Conservation (phyloP, 768 basidiomycete genomes). For the Dictyophora rubrovolvata region DNA sequence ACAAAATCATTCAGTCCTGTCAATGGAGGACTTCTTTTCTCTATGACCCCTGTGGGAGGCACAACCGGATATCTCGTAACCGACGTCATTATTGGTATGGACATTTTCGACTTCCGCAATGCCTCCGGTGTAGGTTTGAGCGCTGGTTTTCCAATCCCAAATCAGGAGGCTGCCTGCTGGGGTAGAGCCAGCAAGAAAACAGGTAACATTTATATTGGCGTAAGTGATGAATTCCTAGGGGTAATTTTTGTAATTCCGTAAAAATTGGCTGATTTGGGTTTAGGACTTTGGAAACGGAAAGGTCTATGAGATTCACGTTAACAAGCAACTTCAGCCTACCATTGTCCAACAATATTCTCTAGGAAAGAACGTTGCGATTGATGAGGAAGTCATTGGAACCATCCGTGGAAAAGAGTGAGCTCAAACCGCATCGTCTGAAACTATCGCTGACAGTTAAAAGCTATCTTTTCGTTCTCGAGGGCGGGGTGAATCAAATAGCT, state of each 20-base stretch:
- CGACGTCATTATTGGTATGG: conserved; percentile 21
- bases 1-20: conserved; percentile 24
- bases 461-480: too few species aligned
- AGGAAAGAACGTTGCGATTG: background rate
- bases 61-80: conserved; percentile 20
- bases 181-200: conserved; percentile 20
- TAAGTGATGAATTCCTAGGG: background rate
- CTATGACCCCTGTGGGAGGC: conserved; percentile 26
- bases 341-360: conserved; percentile 29
- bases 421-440: too few species aligned
- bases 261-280: background rate
- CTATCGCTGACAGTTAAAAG: too few species aligned
- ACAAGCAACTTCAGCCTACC: conserved; percentile 32
- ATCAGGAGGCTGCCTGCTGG: conserved; percentile 24
- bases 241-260: background rate
- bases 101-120: conserved; percentile 20
- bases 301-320: conserved; percentile 37
- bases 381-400: too few species aligned
- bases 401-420: too few species aligned
- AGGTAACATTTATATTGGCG: conserved; percentile 23
- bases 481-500: too few species aligned
- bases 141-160: conserved; percentile 14
- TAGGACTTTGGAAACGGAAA: conserved; percentile 16
- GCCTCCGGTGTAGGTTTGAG: conserved; percentile 3
- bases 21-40: conserved; percentile 37